phyloP scores from a whole-genome alignment of 1,284 basidiomycete species.

The Schizopora paradoxa region DNA sequence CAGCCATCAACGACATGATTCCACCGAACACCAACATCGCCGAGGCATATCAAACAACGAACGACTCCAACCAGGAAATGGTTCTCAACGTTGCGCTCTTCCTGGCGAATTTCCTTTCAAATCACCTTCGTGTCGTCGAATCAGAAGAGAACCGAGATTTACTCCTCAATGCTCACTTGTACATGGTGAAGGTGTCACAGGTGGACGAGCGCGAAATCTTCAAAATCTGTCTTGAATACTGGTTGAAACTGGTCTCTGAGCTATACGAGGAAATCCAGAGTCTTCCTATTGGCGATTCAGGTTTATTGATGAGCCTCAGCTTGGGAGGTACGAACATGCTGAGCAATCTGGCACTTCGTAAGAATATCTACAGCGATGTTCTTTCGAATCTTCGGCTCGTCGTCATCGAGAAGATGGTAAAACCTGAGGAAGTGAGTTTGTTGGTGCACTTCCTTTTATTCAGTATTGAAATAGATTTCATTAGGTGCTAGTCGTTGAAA shows the following conservation, averaged over 20 bases:
- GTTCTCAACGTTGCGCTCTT: slow-evolving; percentile 97
- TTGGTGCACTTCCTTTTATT: slow-evolving; percentile 3
- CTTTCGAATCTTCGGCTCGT: slow-evolving; percentile 93
- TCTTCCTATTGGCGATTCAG: slow-evolving; percentile 89
- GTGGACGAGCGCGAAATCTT: slow-evolving; percentile 99
- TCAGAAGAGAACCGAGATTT: slow-evolving; percentile 90
- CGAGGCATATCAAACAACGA: slow-evolving; percentile 85
- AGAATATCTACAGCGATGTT: slow-evolving; percentile 94
- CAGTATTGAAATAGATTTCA: slow-evolving; percentile 13
- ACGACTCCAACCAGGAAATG: slow-evolving; percentile 94
- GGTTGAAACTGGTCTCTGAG: slow-evolving; percentile 96
- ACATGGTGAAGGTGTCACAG: slow-evolving; percentile 98
- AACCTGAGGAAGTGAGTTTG: slow-evolving; percentile 88
- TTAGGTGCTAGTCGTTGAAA: slow-evolving; percentile 96
- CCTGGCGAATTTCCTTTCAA: slow-evolving; percentile 93
- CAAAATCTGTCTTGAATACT: slow-evolving; percentile 99
- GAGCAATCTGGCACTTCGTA: slow-evolving; percentile 76
- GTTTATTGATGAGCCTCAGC: slow-evolving; percentile 90
- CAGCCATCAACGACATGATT: slow-evolving; percentile 92
- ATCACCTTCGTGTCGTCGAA: slow-evolving; percentile 90
- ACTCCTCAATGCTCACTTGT: slow-evolving; percentile 93
- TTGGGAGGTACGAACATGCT: slow-evolving; percentile 70
- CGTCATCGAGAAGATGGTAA: slow-evolving; percentile 99
- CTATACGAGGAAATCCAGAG: slow-evolving; percentile 98
- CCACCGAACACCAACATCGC: slow-evolving; percentile 96